A percentile compares a stretch with the other conserved stretches of the same genome.
Conservation (phyloP, 306 rosid species). For the Acacia crassicarpa region DNA sequence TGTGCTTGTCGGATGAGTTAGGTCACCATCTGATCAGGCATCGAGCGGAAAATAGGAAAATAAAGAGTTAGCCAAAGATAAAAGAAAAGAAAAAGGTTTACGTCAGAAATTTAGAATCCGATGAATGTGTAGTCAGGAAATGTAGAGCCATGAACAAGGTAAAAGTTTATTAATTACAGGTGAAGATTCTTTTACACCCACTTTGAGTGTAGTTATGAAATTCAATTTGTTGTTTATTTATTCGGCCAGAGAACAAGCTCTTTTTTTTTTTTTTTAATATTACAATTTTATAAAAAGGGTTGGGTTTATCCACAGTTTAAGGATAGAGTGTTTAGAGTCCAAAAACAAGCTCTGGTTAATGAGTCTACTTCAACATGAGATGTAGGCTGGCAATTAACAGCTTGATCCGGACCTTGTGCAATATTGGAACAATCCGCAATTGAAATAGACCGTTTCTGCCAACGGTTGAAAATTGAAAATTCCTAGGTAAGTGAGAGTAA, state of each 20-base stretch:
- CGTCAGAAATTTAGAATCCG: slow-evolving; percentile 65
- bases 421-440: neutral
- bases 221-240: neutral
- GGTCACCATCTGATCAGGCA: slow-evolving; percentile 47
- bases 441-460: neutral
- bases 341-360: too few species aligned
- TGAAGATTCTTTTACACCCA: slow-evolving; percentile 61
- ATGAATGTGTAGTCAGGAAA: slow-evolving; percentile 65
- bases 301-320: too few species aligned
- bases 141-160: slow-evolving; percentile 76
- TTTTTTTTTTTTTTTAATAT: neutral
- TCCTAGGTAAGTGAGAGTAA: too few species aligned
- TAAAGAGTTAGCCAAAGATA: slow-evolving; percentile 44
- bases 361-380: neutral
- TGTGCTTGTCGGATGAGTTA: slow-evolving; percentile 57
- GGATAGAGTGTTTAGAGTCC: too few species aligned
- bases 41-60: neutral
- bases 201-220: slow-evolving; percentile 24
- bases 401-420: too few species aligned
- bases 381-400: neutral
- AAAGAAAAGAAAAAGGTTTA: slow-evolving; percentile 31
- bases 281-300: too few species aligned
- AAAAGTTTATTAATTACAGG: slow-evolving; percentile 62
- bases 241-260: slow-evolving; percentile 6
- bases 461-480: too few species aligned